Conservation (phyloP, 495 filamentous ascomycete genomes). For the Lentithecium fluviatile region DNA sequence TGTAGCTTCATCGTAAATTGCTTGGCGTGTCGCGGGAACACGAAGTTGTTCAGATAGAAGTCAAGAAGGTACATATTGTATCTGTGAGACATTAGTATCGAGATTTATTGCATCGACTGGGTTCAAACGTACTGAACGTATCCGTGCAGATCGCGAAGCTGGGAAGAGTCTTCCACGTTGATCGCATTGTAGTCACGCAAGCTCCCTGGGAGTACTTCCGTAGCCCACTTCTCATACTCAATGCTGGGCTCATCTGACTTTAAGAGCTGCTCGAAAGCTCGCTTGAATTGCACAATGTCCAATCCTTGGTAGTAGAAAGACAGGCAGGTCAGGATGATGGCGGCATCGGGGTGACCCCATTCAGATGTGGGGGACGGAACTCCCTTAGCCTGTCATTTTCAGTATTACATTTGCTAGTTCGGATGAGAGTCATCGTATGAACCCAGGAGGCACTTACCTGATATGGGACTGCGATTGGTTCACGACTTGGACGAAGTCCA, state of each 20-base stretch:
- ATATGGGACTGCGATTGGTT: conserved; percentile 52
- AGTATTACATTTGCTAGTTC: background rate
- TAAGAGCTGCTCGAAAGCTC: conserved; percentile 45
- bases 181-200: conserved; percentile 50
- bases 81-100: no score
- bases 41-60: conserved; percentile 55
- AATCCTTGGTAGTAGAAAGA: conserved; percentile 55
- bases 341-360: conserved; percentile 57
- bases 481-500: conserved; percentile 44
- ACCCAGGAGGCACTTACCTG: background rate
- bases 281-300: conserved; percentile 42
- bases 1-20: conserved; percentile 56
- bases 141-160: conserved; percentile 48
- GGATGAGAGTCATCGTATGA: background rate
- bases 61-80: conserved; percentile 47
- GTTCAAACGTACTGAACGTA: conserved; percentile 39
- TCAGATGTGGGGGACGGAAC: conserved; percentile 52
- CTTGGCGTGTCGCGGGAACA: conserved; percentile 54
- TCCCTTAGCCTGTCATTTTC: conserved; percentile 39
- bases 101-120: no score
- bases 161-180: conserved; percentile 52
- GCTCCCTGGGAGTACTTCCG: conserved; percentile 42
- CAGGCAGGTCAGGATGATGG: conserved; percentile 55
- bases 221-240: conserved; percentile 52
- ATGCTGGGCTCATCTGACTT: conserved; percentile 54